These are phyloP conservation scores for Logfia minima DNA, from an alignment of 129 eudicot species.

Conservation along the genomic window DNA sequence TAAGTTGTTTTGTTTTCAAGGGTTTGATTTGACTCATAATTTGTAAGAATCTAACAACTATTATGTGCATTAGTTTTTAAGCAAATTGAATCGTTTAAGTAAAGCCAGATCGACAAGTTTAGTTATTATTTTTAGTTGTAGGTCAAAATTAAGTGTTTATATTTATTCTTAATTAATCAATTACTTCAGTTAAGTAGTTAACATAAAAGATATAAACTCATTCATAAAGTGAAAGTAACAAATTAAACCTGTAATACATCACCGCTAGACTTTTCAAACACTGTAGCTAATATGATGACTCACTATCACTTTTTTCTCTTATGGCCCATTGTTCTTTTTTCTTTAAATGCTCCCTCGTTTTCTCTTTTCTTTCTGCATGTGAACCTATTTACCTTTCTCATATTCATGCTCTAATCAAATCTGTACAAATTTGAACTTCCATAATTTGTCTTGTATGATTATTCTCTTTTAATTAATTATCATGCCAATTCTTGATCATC, in stretches of 20 bases:
- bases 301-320: slow-evolving; percentile 18
- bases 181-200: too few relatives aligned
- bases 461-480: neutral
- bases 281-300: slow-evolving; percentile 35
- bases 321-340: slow-evolving; percentile 4
- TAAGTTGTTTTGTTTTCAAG: too few relatives aligned
- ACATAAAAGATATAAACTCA: too few relatives aligned
- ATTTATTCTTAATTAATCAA: too few relatives aligned
- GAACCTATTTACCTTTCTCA: slow-evolving; percentile 26
- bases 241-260: slow-evolving; percentile 1
- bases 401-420: slow-evolving; percentile 21
- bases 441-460: neutral
- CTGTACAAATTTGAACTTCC: slow-evolving; percentile 17
- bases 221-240: neutral
- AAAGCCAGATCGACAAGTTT: too few relatives aligned
- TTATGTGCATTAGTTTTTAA: too few relatives aligned
- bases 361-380: slow-evolving; percentile 27
- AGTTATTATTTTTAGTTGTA: too few relatives aligned
- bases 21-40: too few relatives aligned
- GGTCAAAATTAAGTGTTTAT: too few relatives aligned
- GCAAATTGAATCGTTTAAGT: too few relatives aligned
- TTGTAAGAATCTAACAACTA: too few relatives aligned
- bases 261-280: slow-evolving; percentile 4
- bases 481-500: slow-evolving; percentile 38
- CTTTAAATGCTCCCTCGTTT: slow-evolving; percentile 36